These are phyloP conservation scores for Zoysia japonica DNA, from an alignment of 176 grass and related monocot species.

Conservation along the genomic window DNA sequence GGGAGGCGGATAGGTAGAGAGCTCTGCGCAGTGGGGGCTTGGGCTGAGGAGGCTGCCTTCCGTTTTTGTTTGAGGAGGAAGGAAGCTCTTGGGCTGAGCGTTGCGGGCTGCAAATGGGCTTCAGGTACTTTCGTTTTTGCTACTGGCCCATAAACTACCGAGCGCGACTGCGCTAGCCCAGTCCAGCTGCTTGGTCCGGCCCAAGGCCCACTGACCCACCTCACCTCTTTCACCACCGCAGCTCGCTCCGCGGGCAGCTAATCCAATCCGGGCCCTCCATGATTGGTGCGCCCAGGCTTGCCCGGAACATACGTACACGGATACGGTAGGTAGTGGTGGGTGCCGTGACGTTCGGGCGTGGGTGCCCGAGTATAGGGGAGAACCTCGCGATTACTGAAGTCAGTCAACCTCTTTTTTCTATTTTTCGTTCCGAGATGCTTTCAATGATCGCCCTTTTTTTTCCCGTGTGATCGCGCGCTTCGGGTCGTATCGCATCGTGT, in stretches of 20 bases:
- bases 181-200: too few relatives aligned
- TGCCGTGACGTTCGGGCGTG: background rate
- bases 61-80: background rate
- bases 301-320: background rate
- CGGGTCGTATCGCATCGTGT: background rate
- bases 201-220: too few relatives aligned
- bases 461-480: background rate
- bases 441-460: background rate
- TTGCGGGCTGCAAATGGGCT: background rate
- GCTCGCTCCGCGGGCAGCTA: background rate
- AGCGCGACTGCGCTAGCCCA: too few relatives aligned
- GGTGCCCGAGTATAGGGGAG: background rate
- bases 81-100: background rate
- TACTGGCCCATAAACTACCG: too few relatives aligned
- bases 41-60: background rate
- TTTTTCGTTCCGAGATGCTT: background rate
- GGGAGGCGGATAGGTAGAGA: conserved; percentile 3
- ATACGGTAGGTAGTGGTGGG: background rate
- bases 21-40: background rate
- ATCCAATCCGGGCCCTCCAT: background rate
- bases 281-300: background rate
- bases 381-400: background rate
- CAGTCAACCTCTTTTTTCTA: background rate
- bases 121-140: background rate
- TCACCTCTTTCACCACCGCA: too few relatives aligned